Conservation (phyloP, 805 yeast species). For the Maudiozyma barnettii region DNA sequence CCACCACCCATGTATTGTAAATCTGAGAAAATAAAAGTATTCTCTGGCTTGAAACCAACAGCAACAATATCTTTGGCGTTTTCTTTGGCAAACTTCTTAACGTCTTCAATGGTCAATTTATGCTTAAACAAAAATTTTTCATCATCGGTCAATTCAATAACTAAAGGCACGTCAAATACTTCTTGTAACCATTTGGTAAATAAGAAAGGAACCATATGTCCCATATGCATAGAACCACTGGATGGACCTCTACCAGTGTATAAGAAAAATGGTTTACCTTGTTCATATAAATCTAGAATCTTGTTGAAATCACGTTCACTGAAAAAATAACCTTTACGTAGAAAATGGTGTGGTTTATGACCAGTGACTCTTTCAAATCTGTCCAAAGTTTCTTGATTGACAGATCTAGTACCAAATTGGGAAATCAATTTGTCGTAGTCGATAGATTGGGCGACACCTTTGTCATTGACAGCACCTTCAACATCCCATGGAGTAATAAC, state of each 20-base stretch:
- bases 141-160: slow-evolving; percentile 91
- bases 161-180: slow-evolving; percentile 91
- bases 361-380: slow-evolving; percentile 82
- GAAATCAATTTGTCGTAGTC: slow-evolving; percentile 82
- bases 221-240: slow-evolving; percentile 88
- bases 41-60: slow-evolving; percentile 88
- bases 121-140: slow-evolving; percentile 94
- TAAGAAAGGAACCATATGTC: slow-evolving; percentile 90
- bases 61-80: slow-evolving; percentile 91
- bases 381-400: slow-evolving; percentile 58
- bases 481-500: slow-evolving; percentile 96
- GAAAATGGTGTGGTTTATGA: slow-evolving; percentile 78
- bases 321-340: slow-evolving; percentile 87
- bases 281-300: slow-evolving; percentile 83
- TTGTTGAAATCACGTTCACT: slow-evolving; percentile 74
- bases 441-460: slow-evolving; percentile 77
- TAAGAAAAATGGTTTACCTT: slow-evolving; percentile 88
- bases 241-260: slow-evolving; percentile 98
- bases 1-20: slow-evolving; percentile 87
- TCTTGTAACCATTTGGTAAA: slow-evolving; percentile 98
- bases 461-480: slow-evolving; percentile 91
- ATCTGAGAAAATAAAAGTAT: slow-evolving; percentile 92
- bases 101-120: slow-evolving; percentile 80
- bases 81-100: slow-evolving; percentile 65
- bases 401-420: slow-evolving; percentile 77